Conservation (phyloP, 2,329 filamentous ascomycete genomes). For the Cercospora brassicicola region DNA sequence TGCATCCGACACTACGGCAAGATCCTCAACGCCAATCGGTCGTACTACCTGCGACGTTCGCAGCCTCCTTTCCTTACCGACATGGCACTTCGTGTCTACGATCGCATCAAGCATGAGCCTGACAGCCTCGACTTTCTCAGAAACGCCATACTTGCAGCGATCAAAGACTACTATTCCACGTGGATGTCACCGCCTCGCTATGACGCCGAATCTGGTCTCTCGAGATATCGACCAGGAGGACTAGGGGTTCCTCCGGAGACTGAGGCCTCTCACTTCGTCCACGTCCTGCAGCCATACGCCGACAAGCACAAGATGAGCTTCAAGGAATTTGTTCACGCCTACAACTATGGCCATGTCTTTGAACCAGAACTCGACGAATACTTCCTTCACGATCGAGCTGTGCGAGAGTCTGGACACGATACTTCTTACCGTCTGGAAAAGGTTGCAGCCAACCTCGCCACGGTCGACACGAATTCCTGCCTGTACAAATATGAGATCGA, state of each 20-base stretch:
- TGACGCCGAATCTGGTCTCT: conserved; percentile 75
- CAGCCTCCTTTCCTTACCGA: conserved; percentile 97
- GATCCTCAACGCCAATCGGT: conserved; percentile 93
- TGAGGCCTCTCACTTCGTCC: conserved; percentile 80
- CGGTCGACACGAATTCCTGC: conserved; percentile 89
- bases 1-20: conserved; percentile 98
- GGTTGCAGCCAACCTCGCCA: conserved; percentile 83
- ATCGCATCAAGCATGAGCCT: conserved; percentile 84
- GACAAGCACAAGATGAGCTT: conserved; percentile 82
- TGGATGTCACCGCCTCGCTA: conserved; percentile 74
- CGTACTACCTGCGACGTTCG: conserved; percentile 91
- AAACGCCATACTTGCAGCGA: conserved; percentile 79
- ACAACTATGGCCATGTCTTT: conserved; percentile 72
- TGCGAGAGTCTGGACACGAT: conserved; percentile 94
- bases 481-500: conserved; percentile 97
- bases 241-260: conserved; percentile 88
- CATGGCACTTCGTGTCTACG: conserved; percentile 91
- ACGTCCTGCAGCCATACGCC: conserved; percentile 77
- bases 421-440: conserved; percentile 91
- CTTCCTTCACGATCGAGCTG: conserved; percentile 92
- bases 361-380: conserved; percentile 93
- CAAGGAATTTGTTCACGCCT: conserved; percentile 80
- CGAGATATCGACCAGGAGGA: conserved; percentile 80
- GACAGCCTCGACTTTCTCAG: conserved; percentile 79
- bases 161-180: conserved; percentile 92